A percentile compares a stretch with the other conserved stretches of the same genome.
phyloP scores from a whole-genome alignment of 2,329 filamentous ascomycete genomes.

The Xylaria sp. region DNA sequence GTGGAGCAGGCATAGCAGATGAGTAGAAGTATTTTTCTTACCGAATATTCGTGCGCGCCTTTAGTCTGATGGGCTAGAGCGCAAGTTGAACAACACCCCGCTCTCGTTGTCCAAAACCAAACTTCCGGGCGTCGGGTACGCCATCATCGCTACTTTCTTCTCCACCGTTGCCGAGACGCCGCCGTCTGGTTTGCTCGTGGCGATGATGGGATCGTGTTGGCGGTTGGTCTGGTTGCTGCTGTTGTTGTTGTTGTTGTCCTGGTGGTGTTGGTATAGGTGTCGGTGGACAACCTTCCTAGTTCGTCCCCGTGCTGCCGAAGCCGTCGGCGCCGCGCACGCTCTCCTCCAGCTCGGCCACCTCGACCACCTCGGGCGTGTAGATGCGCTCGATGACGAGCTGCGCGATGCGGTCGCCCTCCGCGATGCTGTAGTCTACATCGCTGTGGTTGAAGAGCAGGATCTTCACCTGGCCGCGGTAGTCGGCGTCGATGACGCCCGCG shows the following conservation, averaged over 20 bases:
- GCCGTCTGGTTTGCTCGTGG: not conserved
- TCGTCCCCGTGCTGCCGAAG: slow-evolving; percentile 84
- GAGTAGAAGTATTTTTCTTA: not conserved
- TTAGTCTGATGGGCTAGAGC: not conserved
- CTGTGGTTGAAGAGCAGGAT: slow-evolving; percentile 94
- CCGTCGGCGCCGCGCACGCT: slow-evolving; percentile 91
- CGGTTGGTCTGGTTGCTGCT: not conserved
- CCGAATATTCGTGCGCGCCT: not conserved
- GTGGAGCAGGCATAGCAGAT: not conserved
- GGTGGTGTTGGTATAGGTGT: not conserved
- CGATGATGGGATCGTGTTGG: not conserved
- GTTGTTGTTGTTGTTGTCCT: not conserved
- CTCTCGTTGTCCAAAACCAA: not conserved
- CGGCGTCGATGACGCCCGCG: slow-evolving; percentile 96
- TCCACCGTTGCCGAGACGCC: not conserved
- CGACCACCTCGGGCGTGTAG: slow-evolving; percentile 90
- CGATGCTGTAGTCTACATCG: slow-evolving; percentile 82
- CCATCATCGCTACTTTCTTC: not conserved
- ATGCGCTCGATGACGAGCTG: slow-evolving; percentile 96
- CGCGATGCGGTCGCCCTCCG: slow-evolving; percentile 89
- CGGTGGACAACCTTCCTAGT: slow-evolving; percentile 34
- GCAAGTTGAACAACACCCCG: not conserved
- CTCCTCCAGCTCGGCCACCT: slow-evolving; percentile 88
- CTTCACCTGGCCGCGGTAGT: slow-evolving; percentile 95
- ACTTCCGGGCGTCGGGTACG: not conserved